Evolutionary conservation across 1,139 yeast genomes (phyloP), one percentile per base, ranked within the genome.

Genomic region (Yamadazyma trypodendri): DNA sequence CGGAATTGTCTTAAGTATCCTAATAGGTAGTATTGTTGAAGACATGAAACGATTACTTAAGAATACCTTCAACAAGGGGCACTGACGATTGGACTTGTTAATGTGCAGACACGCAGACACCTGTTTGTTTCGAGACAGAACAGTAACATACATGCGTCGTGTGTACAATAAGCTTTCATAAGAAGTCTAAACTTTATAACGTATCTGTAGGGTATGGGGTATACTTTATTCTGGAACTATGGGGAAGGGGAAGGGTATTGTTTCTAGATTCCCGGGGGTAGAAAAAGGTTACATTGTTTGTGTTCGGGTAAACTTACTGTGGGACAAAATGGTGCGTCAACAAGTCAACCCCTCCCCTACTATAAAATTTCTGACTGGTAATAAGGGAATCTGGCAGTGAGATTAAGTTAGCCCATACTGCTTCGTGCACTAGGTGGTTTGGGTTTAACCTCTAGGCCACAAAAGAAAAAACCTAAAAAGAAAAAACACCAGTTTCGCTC

Each of bases 21-120:
- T n/a, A n/a, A 12, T 11, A n/a, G 6, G 9, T 12, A 12, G 9
- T 7, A 24, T 12, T 24, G 14, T 24, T 24, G 12, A 4, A 7
- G 15, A 24, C 28, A 12, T 27, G 29, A 27, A 27, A 27, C 29
- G 13, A 27, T 27, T 27, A 27, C 29, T 27, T 27, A 27, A 27
- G 18, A 27, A 15, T 27, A 10, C 29, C 6, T 15, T 11, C 6
- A 15, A 27, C 28, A 25, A 25, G 14, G 20, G 3, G 12, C 11
- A 6, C 10, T 27, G 29, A 27, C 20, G 20, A 5, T 27, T 27
- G 18, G 18, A 7, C 6, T 16, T 12, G 27, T n/a, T n/a, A n/a
- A n/a, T n/a, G n/a, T n/a, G n/a, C n/a, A n/a, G n/a, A n/a, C n/a
- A n/a, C n/a, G n/a, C n/a, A n/a, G n/a, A n/a, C n/a, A n/a, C n/a